Evolutionary conservation across 768 basidiomycete genomes (phyloP).

Genomic region (Lanmaoa pseudosensibilis): DNA sequence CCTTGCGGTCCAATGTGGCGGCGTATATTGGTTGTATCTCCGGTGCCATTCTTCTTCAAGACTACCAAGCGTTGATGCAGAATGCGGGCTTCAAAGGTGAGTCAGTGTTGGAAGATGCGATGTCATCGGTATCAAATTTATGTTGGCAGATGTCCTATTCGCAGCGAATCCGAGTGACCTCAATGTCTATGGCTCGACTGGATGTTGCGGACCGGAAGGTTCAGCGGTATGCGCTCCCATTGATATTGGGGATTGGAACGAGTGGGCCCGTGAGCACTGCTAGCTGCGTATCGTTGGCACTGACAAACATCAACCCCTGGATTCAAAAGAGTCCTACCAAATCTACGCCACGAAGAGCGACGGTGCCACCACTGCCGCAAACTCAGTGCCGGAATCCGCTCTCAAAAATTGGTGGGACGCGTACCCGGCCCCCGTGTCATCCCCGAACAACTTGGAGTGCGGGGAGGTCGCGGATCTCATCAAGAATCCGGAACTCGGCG

Average conservation of each 20-base stretch:
- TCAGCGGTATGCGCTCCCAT: not conserved
- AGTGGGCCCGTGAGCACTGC: constrained; percentile 42
- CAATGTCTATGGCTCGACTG: constrained; percentile 33
- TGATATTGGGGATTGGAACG: constrained; percentile 39
- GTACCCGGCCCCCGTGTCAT: constrained; percentile 41
- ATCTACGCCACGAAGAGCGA: constrained; percentile 45
- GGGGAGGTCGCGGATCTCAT: constrained; percentile 40
- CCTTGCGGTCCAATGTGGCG: constrained; percentile 41
- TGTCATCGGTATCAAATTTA: not conserved
- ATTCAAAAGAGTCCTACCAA: constrained; percentile 43
- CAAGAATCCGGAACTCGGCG: constrained; percentile 9
- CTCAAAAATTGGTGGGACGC: constrained; percentile 56
- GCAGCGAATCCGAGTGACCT: constrained; percentile 44
- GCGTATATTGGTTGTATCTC: constrained; percentile 48
- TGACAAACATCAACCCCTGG: not conserved
- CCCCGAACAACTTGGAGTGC: constrained; percentile 30
- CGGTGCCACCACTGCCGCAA: not conserved
- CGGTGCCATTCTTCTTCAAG: constrained; percentile 42
- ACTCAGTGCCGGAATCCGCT: constrained; percentile 8
- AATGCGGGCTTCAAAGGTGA: constrained; percentile 46
- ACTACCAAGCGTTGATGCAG: constrained; percentile 39
- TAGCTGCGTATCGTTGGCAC: not conserved
- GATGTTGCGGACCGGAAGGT: constrained; percentile 5
- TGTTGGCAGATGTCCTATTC: constrained; percentile 39
- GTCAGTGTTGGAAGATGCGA: not conserved